Evolutionary conservation across 805 yeast species (phyloP).

Genomic region (Monosporozyma servazzii): DNA sequence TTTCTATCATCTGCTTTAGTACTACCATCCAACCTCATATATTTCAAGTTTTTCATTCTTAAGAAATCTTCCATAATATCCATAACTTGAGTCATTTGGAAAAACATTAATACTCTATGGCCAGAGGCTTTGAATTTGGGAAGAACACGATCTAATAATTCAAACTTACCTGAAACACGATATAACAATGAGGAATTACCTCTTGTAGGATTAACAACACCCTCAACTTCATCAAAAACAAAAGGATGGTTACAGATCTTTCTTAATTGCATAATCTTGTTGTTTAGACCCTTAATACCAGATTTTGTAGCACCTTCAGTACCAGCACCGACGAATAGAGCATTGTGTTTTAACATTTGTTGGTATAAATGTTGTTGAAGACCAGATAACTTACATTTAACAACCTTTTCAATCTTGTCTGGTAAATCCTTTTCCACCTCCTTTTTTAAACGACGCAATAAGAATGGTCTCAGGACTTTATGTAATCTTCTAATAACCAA

Average conservation of each 20-base stretch:
- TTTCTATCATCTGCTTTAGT: conserved; percentile 95
- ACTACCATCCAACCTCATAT: conserved; percentile 86
- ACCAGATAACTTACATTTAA: conserved; percentile 87
- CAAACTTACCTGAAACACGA: conserved; percentile 92
- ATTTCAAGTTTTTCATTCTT: conserved; percentile 61
- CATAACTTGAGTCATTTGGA: conserved; percentile 98
- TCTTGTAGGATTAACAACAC: conserved; percentile 62
- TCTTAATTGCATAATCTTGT: conserved; percentile 89
- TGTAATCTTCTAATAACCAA: conserved; percentile 91
- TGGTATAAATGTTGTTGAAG: conserved; percentile 76
- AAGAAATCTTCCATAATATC: conserved; percentile 96
- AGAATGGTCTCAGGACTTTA: conserved; percentile 88
- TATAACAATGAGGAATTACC: conserved; percentile 69
- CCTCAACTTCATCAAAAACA: conserved; percentile 92
- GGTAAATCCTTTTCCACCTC: conserved; percentile 97
- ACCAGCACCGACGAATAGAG: conserved; percentile 59
- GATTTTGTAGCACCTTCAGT: conserved; percentile 39
- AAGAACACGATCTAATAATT: conserved; percentile 73
- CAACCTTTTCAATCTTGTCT: conserved; percentile 88
- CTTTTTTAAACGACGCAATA: conserved; percentile 86
- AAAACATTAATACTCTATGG: conserved; percentile 84
- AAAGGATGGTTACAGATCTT: conserved; percentile 97
- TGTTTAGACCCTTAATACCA: conserved; percentile 79
- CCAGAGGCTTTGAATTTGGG: conserved; percentile 83
- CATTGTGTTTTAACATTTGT: conserved; percentile 81